phyloP scores from a whole-genome alignment of 306 rosid genomes.

The Trichosanthes cucumerina region DNA sequence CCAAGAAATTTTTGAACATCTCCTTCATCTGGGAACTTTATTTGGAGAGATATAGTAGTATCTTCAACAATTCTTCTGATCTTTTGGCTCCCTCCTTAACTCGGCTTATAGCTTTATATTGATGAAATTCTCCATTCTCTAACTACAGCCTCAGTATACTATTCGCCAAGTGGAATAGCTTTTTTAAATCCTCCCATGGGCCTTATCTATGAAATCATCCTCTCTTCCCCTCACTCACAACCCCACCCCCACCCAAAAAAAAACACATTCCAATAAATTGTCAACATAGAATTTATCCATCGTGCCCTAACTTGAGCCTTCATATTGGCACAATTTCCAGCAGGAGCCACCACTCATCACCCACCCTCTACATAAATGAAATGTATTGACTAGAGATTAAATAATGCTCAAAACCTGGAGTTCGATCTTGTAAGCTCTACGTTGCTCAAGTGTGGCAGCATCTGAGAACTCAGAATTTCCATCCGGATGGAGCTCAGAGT shows the following conservation, averaged over 20 bases:
- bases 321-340: neutral
- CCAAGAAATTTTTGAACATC: neutral
- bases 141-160: neutral
- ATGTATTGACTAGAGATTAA: slow-evolving; percentile 3
- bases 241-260: neutral
- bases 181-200: neutral
- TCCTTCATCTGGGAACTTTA: too few species aligned
- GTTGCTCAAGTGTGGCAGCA: slow-evolving; percentile 88
- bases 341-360: neutral
- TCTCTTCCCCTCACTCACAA: neutral
- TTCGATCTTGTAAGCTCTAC: slow-evolving; percentile 87
- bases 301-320: neutral
- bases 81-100: neutral
- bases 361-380: slow-evolving; percentile 6
- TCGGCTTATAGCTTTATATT: neutral
- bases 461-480: slow-evolving; percentile 64
- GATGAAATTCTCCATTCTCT: neutral
- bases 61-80: neutral
- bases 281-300: neutral
- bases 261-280: neutral
- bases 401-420: slow-evolving; percentile 61
- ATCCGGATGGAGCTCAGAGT: slow-evolving; percentile 69
- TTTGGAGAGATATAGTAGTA: neutral
- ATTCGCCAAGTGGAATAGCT: neutral
- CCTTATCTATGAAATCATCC: neutral